A percentile compares a stretch with the other conserved stretches of the same genome.
phyloP scores from a whole-genome alignment of 768 basidiomycete species.

The Omphalotus guepiniiformis region DNA sequence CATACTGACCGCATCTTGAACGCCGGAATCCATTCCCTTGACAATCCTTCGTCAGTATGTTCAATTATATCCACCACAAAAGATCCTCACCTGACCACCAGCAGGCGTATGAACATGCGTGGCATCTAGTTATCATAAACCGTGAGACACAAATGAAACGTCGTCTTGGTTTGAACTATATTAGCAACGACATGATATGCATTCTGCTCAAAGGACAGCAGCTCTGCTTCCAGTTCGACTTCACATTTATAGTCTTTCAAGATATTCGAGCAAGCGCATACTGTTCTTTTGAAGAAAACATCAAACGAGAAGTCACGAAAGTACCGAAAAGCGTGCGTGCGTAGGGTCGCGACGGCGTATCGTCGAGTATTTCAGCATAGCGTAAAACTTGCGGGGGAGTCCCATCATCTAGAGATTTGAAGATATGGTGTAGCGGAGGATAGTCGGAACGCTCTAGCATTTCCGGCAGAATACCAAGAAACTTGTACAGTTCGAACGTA shows the following conservation, averaged over 20 bases:
- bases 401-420: conserved; percentile 15
- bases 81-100: conserved; percentile 19
- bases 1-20: conserved; percentile 22
- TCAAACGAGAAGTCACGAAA: conserved; percentile 9
- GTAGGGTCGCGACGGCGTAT: conserved; percentile 21
- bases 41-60: background rate
- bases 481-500: conserved; percentile 23
- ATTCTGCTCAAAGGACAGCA: conserved; percentile 22
- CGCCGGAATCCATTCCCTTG: conserved; percentile 21
- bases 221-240: conserved; percentile 21
- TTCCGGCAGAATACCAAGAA: conserved; percentile 21
- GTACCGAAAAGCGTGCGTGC: conserved; percentile 13
- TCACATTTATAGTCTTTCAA: conserved; percentile 16
- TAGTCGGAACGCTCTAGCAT: conserved; percentile 15
- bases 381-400: conserved; percentile 13
- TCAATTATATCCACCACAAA: background rate
- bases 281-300: conserved; percentile 22
- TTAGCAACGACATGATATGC: conserved; percentile 18
- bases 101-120: conserved; percentile 20
- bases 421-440: conserved; percentile 16
- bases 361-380: conserved; percentile 15
- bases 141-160: background rate
- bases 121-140: conserved; percentile 11
- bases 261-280: conserved; percentile 18
- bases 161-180: conserved; percentile 16